These are phyloP conservation scores for Dioscorea alata DNA, from an alignment of 106 monocot genomes.

Conservation along the genomic window DNA sequence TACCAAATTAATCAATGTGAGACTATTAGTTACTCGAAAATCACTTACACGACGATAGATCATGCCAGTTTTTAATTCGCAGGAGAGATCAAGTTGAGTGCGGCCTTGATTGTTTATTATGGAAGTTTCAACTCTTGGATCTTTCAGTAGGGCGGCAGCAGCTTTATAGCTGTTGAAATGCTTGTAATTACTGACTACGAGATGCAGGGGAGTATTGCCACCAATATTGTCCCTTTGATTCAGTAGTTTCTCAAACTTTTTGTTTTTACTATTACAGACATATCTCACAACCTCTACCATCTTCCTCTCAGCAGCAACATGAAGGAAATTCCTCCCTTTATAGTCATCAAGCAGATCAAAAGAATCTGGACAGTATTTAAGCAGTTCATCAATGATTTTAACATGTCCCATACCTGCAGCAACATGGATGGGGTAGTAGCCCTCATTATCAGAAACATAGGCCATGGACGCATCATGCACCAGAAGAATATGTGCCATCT, in stretches of 20 bases:
- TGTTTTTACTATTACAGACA: neutral
- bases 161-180: too few relatives aligned
- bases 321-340: slow-evolving; percentile 39
- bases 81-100: too few relatives aligned
- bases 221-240: neutral
- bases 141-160: too few relatives aligned
- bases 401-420: slow-evolving; percentile 35
- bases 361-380: slow-evolving; percentile 21
- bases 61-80: too few relatives aligned
- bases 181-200: neutral
- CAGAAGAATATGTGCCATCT: slow-evolving; percentile 20
- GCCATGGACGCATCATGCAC: slow-evolving; percentile 11
- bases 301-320: slow-evolving; percentile 32
- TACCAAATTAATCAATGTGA: too few relatives aligned
- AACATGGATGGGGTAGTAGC: slow-evolving; percentile 31
- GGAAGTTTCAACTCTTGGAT: too few relatives aligned
- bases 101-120: too few relatives aligned
- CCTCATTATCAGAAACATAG: slow-evolving; percentile 24
- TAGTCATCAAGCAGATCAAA: slow-evolving; percentile 23
- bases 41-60: too few relatives aligned
- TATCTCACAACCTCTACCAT: neutral
- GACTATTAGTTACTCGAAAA: too few relatives aligned
- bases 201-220: neutral
- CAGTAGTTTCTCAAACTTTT: neutral
- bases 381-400: slow-evolving; percentile 13